Base-by-base conservation (phyloP, 2,329 filamentous ascomycete genomes). In the Setomelanomma holmii region DNA sequence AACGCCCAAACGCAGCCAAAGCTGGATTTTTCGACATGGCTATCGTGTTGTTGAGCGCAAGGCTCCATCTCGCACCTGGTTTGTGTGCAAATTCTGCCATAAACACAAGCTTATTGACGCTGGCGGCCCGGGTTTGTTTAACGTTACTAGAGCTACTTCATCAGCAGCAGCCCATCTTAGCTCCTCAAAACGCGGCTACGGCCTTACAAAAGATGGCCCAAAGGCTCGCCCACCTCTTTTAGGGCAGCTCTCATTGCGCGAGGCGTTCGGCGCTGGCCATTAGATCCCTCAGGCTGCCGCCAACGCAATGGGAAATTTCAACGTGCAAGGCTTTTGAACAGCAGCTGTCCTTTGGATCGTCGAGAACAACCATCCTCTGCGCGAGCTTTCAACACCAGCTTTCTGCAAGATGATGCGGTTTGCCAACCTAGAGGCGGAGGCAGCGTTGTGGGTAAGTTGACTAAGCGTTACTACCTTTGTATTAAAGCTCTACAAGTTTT, bases 31-130 rank as follows among this genome's bases (percentile, higher is more conserved):
- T n/a, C n/a, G n/a, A n/a, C n/a, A n/a, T n/a, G n/a, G n/a, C n/a
- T n/a, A n/a, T n/a, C n/a, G 43, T 12, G 43, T 45, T 20, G 19
- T 23, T 39, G 7, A 39, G 43, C 43, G 19, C 12, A 21, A 19
- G 10, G 33, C 36, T 22, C 4, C n/a, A 38, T 11, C 30, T 45
- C 21, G 19, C 21, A 6, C 19, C 16, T 34, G 10, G 43, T 38
- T 45, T 36, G 30, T 45, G n/a, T 45, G 43, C 20, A 45, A 45
- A 20, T 38, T 36, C 43, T 45, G 43, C 19, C 12, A 45, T 36
- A 34, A 11, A 4, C 30, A 45, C n/a, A 45, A 38, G 4, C 14
- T 36, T 36, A 45, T 36, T n/a, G 23, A 40, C 19, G 16, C n/a
- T 39, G 7, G 36, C 16, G 16, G n/a, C 16, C 4, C 6, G 23